Base-by-base conservation (phyloP, 1,139 yeast species). In the Pichia norvegensis region DNA sequence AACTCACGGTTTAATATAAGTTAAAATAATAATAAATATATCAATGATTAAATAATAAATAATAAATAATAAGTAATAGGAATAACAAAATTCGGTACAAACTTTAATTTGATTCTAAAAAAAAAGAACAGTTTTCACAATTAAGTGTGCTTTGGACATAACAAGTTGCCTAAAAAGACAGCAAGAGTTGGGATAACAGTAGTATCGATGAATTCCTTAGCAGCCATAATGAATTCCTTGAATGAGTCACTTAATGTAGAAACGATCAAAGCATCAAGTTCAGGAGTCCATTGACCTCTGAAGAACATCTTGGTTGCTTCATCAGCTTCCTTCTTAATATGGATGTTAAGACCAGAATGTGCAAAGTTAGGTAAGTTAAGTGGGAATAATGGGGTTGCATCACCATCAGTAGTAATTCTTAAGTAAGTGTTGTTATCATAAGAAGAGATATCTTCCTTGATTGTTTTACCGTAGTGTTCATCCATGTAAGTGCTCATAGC, bases 261-360 rank as follows among this genome's bases (percentile, higher is more conserved):
- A 19, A 42, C 21, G 13, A 38, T 37, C 3, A 42, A 17, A 16
- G 37, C 45, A 33, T 42, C 45, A 22, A 22, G 16, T 8, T 94
- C 92, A 14, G 98, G 97, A 60, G 86, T 95, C 38, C 76, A 79
- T 3, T 86, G 87, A 11, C 86, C 76, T 59, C 78, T 82, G 48
- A 75, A 67, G 1, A 82, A 90, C 95, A 92, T 85, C 66, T 79
- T 80, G 25, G 94, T 94, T 16, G 97, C 85, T 13, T 97, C 97
- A 61, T 85, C 90, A 77, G 88, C 73, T 25, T 87, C 95, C 65
- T 87, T 92, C 33, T 95, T 84, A 16, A 97, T 96, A 56, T 95
- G 81, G 55, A 81, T 82, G 59, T 76, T 78, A 40, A 95, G 94
- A 47, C 82, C 78, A 40, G 82, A 81, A 61, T 78, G 81, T 23